Conservation (phyloP, 2,329 filamentous ascomycete genomes). For the Cryphonectria radicalis region DNA sequence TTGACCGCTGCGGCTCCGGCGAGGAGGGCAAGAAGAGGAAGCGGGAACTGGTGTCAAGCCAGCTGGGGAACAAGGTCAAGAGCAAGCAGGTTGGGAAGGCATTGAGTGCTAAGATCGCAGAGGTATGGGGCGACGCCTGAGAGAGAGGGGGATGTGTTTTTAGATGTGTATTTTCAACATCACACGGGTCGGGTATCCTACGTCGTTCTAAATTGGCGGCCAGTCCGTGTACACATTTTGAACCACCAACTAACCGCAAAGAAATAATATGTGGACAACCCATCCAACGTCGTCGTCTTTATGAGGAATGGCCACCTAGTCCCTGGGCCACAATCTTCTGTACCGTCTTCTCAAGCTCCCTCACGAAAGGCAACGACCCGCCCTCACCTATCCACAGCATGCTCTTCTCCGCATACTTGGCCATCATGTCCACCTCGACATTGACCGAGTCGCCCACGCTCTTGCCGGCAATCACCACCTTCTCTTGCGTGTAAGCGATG, state of each 20-base stretch:
- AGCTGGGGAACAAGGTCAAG: conserved; percentile 63
- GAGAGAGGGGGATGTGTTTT: conserved; percentile 28
- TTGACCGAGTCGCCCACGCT: conserved; percentile 81
- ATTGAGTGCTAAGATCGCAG: conserved; percentile 71
- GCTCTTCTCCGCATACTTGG: conserved; percentile 89
- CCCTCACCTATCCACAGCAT: conserved; percentile 74
- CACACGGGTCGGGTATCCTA: background rate
- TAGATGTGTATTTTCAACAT: background rate
- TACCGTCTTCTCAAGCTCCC: conserved; percentile 76
- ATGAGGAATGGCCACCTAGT: conserved; percentile 42
- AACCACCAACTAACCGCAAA: background rate
- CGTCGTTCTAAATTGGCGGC: background rate
- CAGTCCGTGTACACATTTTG: background rate
- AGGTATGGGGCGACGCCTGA: conserved; percentile 67
- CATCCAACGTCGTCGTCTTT: background rate
- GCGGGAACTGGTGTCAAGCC: conserved; percentile 61
- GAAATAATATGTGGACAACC: background rate
- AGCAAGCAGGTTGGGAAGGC: conserved; percentile 69
- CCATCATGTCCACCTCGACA: conserved; percentile 88
- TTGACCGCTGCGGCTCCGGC: conserved; percentile 56
- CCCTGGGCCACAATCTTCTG: conserved; percentile 75
- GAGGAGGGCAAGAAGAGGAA: conserved; percentile 59
- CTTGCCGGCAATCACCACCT: conserved; percentile 82
- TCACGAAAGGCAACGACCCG: conserved; percentile 60
- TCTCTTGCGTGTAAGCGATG: conserved; percentile 94